Evolutionary conservation across 176 grass and related monocot genomes (phyloP), one percentile per base, ranked within the genome.

Genomic region (Saccharum spontaneum): DNA sequence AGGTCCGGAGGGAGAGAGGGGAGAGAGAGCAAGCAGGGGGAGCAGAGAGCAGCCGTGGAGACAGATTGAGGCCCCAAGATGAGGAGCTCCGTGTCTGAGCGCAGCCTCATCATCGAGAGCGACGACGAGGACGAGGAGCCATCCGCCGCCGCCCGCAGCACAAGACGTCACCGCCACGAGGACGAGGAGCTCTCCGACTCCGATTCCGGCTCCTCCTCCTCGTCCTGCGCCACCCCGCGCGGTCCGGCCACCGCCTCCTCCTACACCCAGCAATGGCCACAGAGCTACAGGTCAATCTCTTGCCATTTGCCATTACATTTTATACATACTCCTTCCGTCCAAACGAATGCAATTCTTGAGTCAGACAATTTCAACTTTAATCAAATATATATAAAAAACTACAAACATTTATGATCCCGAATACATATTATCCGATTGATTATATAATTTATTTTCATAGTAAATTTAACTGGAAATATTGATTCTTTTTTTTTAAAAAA

Each of bases 181-280:
- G 48, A 76, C 28, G 17, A 37, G 24, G 55, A 78, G 36, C 7
- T 9, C 10, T 33, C 20, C n/a, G 87, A 59, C 71, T 37, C 59
- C 60, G 82, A 23, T 0, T 74, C 76, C 62, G 67, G 34, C 23
- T 90, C 94, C 40, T 86, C 82, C 1, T 95, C 93, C 0, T 95
- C 93, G 2, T 90, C 93, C 8, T 88, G 82, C 85, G 67, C 55
- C 84, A 89, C 66, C 59, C 86, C 81, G 48, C 77, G 43, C 50
- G 52, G 15, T 18, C 33, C 13, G 89, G 91, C 93, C 92, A 82
- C 75, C 88, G 71, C 86, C 0, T 41, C 80, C 67, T 98, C 93
- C 30, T 95, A 98, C 88, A 87, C 84, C 73, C 89, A 93, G 30
- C 87, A 90, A 73, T 95, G 91, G 96, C 96, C 93, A 69, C 96